These are phyloP conservation scores for Aegilops longissima DNA, from an alignment of 176 grass and related monocot species.

Conservation along the genomic window DNA sequence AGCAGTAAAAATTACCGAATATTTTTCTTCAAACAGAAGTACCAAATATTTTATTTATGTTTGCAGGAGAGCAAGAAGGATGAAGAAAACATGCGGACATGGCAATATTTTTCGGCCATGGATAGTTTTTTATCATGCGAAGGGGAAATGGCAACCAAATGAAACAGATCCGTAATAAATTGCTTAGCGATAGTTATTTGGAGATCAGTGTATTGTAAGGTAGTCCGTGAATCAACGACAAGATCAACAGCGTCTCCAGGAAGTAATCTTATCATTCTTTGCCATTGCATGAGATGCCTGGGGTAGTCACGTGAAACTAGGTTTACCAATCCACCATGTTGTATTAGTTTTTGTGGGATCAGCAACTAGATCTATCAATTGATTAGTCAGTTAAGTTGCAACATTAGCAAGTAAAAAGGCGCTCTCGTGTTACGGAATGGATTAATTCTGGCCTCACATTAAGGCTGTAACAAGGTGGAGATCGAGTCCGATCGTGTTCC, in stretches of 20 bases:
- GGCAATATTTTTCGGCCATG: conserved; percentile 73
- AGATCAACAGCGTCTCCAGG: not conserved
- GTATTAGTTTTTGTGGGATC: not conserved
- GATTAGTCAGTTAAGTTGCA: conserved; percentile 1
- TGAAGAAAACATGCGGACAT: conserved; percentile 59
- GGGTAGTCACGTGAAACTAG: not conserved
- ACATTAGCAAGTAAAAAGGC: no score
- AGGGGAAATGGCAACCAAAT: conserved; percentile 64
- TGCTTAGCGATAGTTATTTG: conserved; percentile 15
- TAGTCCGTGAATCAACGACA: not conserved
- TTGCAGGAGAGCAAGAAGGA: conserved; percentile 78
- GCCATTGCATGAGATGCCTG: conserved; percentile 5
- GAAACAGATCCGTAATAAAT: conserved; percentile 22
- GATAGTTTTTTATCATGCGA: conserved; percentile 58
- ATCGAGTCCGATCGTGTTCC: no score
- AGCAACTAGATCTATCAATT: conserved; percentile 32
- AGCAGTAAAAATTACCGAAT: not conserved
- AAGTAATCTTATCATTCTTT: not conserved
- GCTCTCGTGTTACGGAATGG: no score
- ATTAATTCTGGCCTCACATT: no score
- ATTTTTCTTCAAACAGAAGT: not conserved
- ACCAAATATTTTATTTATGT: not conserved
- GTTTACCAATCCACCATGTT: not conserved
- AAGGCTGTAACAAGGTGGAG: no score
- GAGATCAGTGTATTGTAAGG: not conserved